Evolutionary conservation across 2,329 filamentous ascomycete species (phyloP), one percentile per base, ranked within the genome.

Genomic region (Aspergillus ochraceoroseus): DNA sequence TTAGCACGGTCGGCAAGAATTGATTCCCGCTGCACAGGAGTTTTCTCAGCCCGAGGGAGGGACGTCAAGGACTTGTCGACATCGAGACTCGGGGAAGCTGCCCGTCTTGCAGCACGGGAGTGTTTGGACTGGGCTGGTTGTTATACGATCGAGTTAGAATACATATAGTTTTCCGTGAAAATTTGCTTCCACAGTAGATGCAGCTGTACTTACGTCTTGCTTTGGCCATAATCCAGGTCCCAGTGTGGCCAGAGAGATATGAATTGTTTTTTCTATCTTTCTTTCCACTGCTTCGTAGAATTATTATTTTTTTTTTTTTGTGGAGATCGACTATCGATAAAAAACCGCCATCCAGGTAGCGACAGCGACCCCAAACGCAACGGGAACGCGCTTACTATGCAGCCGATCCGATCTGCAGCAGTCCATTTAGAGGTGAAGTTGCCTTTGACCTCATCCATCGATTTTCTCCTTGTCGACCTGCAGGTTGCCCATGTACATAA

Each of bases 101-200:
- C 76, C 52, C 78, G 71, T 48, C 76, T 72, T 25, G 76, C 75
- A 40, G 77, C 76, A 41, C 78, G 76, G 34, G 78, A 80, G 55
- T 75, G 75, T 11, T 70, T 49, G 2, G 75, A 74, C 33, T 70
- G 65, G 43, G 68, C 75, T 79, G 32, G 51, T 45, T 48, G 49
- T 36, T 13, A 31, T 15, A 17, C 30, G 29, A 9, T 32, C 30
- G 26, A 42, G 39, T 51, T 46, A 51, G 41, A 38, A 37, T 29
- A 28, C 15, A 25, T 14, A 13, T 29, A 15, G 17, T 23, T 13
- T 19, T 14, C 31, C 9, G 6, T 7, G 7, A 20, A 38, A 27
- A 8, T 18, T n/a, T 12, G 7, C 4, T 23, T 17, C 2, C 6
- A 19, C 4, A 8, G 5, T 40, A 28, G 7, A 30, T 15, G 22